Evolutionary conservation across 225 moss, liverwort and hornwort species (phyloP).

Genomic region (Marchantia paleacea): DNA sequence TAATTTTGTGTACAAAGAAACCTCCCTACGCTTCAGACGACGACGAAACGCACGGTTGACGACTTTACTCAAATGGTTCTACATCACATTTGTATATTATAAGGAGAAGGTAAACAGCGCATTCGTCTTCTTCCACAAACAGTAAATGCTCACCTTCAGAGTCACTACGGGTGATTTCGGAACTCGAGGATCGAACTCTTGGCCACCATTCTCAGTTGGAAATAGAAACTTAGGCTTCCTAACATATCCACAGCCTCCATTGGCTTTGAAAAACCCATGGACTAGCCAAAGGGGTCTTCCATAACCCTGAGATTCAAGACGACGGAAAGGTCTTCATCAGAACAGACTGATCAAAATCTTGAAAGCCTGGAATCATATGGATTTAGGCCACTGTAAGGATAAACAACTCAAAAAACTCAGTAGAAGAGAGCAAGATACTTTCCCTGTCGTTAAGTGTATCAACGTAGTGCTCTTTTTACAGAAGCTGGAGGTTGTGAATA

Average conservation of each 20-base stretch:
- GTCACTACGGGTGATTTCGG: conserved; percentile 34
- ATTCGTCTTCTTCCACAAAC: neutral
- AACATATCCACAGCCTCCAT: conserved; percentile 82
- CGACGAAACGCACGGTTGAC: too few species aligned
- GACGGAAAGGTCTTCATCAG: neutral
- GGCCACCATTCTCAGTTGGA: conserved; percentile 29
- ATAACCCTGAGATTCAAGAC: conserved; percentile 39
- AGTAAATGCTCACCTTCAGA: conserved; percentile 44
- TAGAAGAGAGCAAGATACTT: too few species aligned
- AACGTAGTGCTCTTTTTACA: too few species aligned
- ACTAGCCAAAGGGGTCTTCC: conserved; percentile 72
- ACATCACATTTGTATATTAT: neutral
- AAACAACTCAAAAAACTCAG: neutral
- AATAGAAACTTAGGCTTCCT: conserved; percentile 63
- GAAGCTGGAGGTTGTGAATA: too few species aligned
- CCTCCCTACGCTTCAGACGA: too few species aligned
- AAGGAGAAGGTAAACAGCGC: too few species aligned
- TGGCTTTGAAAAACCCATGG: conserved; percentile 78
- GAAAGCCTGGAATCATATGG: neutral
- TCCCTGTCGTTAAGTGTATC: too few species aligned
- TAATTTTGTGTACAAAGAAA: too few species aligned
- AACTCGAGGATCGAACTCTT: conserved; percentile 50
- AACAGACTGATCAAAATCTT: neutral
- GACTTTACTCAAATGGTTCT: too few species aligned
- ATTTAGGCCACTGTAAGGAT: neutral